Evolutionary conservation across 805 yeast species (phyloP).

Genomic region (Kuraishia hungarica): DNA sequence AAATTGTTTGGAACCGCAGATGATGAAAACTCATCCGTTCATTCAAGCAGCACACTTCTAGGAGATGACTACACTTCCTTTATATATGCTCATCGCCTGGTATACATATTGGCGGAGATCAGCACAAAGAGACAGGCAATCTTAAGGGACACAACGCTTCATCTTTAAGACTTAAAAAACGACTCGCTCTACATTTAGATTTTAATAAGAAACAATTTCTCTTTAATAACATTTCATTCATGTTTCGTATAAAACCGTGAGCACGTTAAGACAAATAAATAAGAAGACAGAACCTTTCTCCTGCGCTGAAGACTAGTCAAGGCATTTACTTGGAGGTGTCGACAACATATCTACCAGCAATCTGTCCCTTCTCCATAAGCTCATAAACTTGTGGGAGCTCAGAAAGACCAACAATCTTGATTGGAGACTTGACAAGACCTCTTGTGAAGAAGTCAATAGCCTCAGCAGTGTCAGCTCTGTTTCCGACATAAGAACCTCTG

Average conservation of each 20-base stretch:
- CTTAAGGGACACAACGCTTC: not conserved
- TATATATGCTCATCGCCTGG: too few species aligned
- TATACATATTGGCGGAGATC: not conserved
- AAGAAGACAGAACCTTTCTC: not conserved
- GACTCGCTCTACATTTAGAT: too few species aligned
- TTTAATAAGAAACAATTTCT: slow-evolving; percentile 5
- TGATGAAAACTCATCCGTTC: too few species aligned
- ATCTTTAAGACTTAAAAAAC: too few species aligned
- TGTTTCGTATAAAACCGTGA: not conserved
- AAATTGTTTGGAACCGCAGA: too few species aligned
- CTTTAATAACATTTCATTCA: not conserved
- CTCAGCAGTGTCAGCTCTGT: slow-evolving; percentile 52
- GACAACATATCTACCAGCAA: slow-evolving; percentile 57
- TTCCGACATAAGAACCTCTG: slow-evolving; percentile 52
- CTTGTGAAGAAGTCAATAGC: slow-evolving; percentile 27
- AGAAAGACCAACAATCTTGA: slow-evolving; percentile 46
- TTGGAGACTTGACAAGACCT: slow-evolving; percentile 27
- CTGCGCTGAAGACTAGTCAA: not conserved
- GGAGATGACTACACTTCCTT: too few species aligned
- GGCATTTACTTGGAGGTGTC: slow-evolving; percentile 36
- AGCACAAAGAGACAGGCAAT: not conserved
- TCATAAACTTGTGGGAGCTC: slow-evolving; percentile 39
- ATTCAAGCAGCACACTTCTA: too few species aligned
- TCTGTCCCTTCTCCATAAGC: slow-evolving; percentile 53
- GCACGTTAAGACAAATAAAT: not conserved